Percentiles rank a stretch among this genome's conserved stretches.
Evolutionary conservation across 768 basidiomycete species (phyloP).

Genomic region (Kwoniella sp.): DNA sequence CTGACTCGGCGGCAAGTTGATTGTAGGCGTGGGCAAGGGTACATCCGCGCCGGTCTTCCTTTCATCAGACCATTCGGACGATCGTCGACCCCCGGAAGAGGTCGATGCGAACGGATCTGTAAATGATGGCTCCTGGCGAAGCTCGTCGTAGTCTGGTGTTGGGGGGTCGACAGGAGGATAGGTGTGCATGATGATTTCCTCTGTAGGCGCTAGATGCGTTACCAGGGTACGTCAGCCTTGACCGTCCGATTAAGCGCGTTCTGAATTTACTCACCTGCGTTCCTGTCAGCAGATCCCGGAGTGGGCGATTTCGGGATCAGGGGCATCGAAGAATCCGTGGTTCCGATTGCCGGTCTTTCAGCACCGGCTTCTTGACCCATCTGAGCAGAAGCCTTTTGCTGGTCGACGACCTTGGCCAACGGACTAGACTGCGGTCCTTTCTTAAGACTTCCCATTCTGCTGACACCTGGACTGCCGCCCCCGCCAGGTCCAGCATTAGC

Average conservation of each 20-base stretch:
- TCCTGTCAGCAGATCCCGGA: not conserved
- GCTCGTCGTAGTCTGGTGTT: not conserved
- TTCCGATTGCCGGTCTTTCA: conserved; percentile 28
- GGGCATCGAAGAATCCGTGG: conserved; percentile 34
- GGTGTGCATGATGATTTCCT: conserved; percentile 29
- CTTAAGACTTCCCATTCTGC: conserved; percentile 8
- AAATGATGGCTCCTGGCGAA: conserved; percentile 4
- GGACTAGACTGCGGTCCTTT: conserved; percentile 8
- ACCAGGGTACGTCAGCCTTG: too few species aligned
- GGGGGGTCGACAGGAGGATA: conserved; percentile 21
- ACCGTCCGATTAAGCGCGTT: too few species aligned
- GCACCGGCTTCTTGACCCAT: not conserved
- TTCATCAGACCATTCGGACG: conserved; percentile 26
- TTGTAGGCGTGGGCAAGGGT: not conserved
- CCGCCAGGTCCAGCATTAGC: conserved; percentile 5
- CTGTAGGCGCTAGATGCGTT: conserved; percentile 16
- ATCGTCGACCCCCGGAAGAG: conserved; percentile 18
- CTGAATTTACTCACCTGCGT: not conserved
- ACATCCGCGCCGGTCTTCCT: conserved; percentile 1
- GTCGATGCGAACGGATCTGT: conserved; percentile 23
- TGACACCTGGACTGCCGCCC: not conserved
- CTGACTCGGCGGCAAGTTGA: not conserved
- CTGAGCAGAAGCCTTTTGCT: not conserved
- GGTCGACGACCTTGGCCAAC: conserved; percentile 11
- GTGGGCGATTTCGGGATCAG: conserved; percentile 23